Conservation (phyloP, 2,329 filamentous ascomycete genomes). For the Arthroderma sp. region DNA sequence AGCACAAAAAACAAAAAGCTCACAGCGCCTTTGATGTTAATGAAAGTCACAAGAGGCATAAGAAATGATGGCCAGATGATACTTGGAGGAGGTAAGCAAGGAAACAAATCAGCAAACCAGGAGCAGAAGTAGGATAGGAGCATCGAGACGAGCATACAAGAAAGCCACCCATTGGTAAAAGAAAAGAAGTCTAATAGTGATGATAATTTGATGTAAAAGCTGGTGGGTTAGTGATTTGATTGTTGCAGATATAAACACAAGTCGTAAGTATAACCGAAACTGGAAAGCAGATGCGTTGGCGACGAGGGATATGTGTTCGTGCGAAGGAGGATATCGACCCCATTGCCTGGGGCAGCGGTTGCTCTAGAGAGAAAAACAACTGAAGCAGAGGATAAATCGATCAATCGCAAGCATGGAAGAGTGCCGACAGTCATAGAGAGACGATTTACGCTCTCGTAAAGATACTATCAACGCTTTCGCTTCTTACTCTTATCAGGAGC, state of each 20-base stretch:
- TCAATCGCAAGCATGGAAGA: not conserved
- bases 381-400: not conserved
- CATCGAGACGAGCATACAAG: not conserved
- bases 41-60: not conserved
- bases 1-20: slow-evolving; percentile 4
- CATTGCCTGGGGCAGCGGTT: not conserved
- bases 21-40: slow-evolving; percentile 2
- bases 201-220: not conserved
- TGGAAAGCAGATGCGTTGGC: not conserved
- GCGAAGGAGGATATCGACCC: not conserved
- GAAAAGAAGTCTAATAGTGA: not conserved
- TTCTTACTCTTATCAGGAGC: slow-evolving; percentile 54
- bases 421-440: not conserved
- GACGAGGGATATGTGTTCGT: not conserved
- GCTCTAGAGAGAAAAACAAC: not conserved
- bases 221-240: not conserved
- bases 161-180: not conserved
- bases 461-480: slow-evolving; percentile 46
- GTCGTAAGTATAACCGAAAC: slow-evolving; percentile 1
- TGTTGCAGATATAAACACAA: slow-evolving; percentile 2
- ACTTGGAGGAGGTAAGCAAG: not conserved
- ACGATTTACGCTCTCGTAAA: not conserved
- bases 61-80: slow-evolving; percentile 1
- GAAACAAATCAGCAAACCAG: not conserved
- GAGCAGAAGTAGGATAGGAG: not conserved